phyloP scores from a whole-genome alignment of 1,284 basidiomycete species.

The Austroboletus niveus region DNA sequence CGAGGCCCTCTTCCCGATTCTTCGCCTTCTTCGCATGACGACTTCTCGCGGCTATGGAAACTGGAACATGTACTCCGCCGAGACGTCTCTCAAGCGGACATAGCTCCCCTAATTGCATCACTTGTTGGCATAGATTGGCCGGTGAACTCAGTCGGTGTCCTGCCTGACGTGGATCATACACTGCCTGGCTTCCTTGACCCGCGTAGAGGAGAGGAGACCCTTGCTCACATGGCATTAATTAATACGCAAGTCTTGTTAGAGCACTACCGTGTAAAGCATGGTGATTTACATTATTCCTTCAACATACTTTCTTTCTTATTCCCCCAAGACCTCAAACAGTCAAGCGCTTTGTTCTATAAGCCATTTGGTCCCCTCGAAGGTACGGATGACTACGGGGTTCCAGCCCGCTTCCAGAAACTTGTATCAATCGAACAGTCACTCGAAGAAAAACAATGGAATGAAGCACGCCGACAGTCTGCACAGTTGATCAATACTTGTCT shows the following conservation, averaged over 20 bases:
- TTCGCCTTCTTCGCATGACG: conserved; percentile 59
- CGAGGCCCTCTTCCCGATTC: conserved; percentile 61
- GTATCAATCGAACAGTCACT: conserved; percentile 47
- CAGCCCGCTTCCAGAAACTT: conserved; percentile 29
- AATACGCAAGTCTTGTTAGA: conserved; percentile 79
- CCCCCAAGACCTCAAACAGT: conserved; percentile 56
- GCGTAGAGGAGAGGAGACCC: conserved; percentile 35
- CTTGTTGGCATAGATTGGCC: conserved; percentile 76
- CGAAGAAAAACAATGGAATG: conserved; percentile 41
- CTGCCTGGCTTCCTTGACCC: conserved; percentile 53
- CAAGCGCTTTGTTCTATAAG: conserved; percentile 58
- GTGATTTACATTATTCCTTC: conserved; percentile 34
- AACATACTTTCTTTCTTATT: conserved; percentile 6
- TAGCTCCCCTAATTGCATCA: conserved; percentile 77
- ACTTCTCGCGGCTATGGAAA: conserved; percentile 65
- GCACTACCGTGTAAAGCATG: conserved; percentile 78
- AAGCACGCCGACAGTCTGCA: conserved; percentile 50
- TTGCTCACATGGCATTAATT: conserved; percentile 59
- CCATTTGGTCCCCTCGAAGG: conserved; percentile 49
- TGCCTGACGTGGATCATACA: conserved; percentile 63
- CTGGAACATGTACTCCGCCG: conserved; percentile 55
- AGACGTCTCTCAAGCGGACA: conserved; percentile 85
- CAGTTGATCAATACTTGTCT: conserved; percentile 59
- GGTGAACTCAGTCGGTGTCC: conserved; percentile 74
- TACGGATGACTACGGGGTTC: conserved; percentile 23